A percentile compares a stretch with the other conserved stretches of the same genome.
Evolutionary conservation across 148 eudicot genomes (phyloP).

Genomic region (Euryodendron excelsum): DNA sequence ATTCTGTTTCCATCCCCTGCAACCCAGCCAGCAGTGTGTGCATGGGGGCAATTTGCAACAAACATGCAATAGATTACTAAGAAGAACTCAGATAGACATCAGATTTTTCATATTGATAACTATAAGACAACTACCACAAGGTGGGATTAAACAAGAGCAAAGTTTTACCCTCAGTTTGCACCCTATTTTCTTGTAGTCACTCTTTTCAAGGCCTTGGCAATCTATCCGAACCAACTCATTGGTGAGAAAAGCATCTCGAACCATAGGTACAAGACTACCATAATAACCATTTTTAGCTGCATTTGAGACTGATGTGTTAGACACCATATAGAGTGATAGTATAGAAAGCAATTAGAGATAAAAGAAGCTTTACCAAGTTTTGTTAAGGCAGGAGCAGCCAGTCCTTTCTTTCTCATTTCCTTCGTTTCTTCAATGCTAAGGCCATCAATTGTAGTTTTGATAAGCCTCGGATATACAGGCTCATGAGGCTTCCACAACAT

Average conservation of each 20-base stretch:
- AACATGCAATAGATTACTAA: neutral
- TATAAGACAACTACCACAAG: neutral
- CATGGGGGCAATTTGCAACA: neutral
- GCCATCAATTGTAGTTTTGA: constrained; percentile 85
- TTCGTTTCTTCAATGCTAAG: constrained; percentile 92
- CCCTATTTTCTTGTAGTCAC: constrained; percentile 84
- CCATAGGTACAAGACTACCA: constrained; percentile 86
- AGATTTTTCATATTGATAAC: neutral
- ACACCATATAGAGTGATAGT: neutral
- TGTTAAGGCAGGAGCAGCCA: constrained; percentile 71
- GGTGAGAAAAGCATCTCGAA: constrained; percentile 87
- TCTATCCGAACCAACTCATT: constrained; percentile 85
- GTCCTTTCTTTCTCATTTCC: constrained; percentile 70
- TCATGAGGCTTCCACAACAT: constrained; percentile 98
- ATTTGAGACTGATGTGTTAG: constrained; percentile 17
- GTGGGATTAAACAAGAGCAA: neutral
- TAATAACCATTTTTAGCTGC: constrained; percentile 93
- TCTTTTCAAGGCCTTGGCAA: constrained; percentile 74
- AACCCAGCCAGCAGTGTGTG: neutral
- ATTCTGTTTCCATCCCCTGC: neutral
- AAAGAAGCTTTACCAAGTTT: constrained; percentile 58
- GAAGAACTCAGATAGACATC: neutral
- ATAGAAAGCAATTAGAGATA: neutral
- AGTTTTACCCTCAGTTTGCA: constrained; percentile 76
- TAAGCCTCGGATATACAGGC: constrained; percentile 83